These are phyloP conservation scores for Conoideocrella luteorostrata DNA, from an alignment of 2,329 filamentous ascomycete genomes.

Conservation along the genomic window DNA sequence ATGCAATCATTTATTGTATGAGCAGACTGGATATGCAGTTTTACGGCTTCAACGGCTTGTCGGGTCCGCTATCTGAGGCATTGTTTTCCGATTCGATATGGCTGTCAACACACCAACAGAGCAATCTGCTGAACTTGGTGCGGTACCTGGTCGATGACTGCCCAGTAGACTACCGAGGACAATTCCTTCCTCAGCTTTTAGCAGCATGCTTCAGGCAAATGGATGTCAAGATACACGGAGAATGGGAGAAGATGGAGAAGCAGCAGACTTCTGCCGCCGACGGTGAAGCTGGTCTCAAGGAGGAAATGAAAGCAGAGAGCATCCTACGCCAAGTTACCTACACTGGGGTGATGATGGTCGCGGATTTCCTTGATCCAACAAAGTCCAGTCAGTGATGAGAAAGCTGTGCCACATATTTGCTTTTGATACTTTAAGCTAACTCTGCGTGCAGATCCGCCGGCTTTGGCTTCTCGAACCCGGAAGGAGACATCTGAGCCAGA, in stretches of 20 bases:
- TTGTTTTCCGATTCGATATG: slow-evolving; percentile 76
- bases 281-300: slow-evolving; percentile 70
- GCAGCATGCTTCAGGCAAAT: slow-evolving; percentile 78
- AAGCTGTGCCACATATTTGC: not conserved
- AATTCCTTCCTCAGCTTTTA: slow-evolving; percentile 81
- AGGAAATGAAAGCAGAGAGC: slow-evolving; percentile 98
- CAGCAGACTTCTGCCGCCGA: slow-evolving; percentile 56
- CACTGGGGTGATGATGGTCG: slow-evolving; percentile 85
- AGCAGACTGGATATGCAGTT: slow-evolving; percentile 81
- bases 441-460: slow-evolving; percentile 2
- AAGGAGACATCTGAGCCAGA: slow-evolving; percentile 1
- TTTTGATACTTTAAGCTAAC: slow-evolving; percentile 5
- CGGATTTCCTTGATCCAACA: slow-evolving; percentile 75
- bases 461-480: slow-evolving; percentile 1
- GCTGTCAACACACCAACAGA: slow-evolving; percentile 87
- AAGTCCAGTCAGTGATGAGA: slow-evolving; percentile 47
- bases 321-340: slow-evolving; percentile 90
- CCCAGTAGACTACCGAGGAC: slow-evolving; percentile 65
- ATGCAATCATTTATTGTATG: slow-evolving; percentile 91
- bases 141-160: slow-evolving; percentile 89
- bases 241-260: slow-evolving; percentile 74
- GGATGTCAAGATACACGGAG: slow-evolving; percentile 76
- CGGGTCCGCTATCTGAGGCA: slow-evolving; percentile 74
- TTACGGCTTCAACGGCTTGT: slow-evolving; percentile 81
- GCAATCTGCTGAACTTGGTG: slow-evolving; percentile 84